Percentiles rank a stretch among this genome's conserved stretches.
Evolutionary conservation across 495 filamentous ascomycete genomes (phyloP).

Genomic region (Articulospora tetracladia): DNA sequence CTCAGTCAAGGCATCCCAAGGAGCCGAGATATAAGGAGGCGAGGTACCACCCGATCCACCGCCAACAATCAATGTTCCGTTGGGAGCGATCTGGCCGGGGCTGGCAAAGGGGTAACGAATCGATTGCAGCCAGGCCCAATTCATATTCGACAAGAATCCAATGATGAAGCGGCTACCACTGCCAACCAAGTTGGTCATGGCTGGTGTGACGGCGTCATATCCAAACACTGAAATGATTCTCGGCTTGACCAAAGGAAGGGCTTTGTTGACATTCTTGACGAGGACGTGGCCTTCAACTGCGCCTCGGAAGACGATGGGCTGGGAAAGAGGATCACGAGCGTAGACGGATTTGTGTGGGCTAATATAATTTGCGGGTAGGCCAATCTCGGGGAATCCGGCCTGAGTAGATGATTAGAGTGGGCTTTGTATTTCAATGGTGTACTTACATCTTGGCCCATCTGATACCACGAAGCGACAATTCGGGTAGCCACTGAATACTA

Average conservation of each 20-base stretch:
- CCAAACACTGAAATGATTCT: conserved; percentile 77
- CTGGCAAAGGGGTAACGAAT: conserved; percentile 50
- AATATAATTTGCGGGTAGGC: conserved; percentile 63
- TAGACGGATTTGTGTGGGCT: conserved; percentile 49
- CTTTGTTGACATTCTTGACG: conserved; percentile 74
- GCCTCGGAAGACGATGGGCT: background rate
- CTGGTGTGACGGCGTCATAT: conserved; percentile 70
- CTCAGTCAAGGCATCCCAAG: conserved; percentile 76
- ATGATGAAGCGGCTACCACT: too few relatives aligned
- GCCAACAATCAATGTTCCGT: background rate
- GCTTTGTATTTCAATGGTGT: conserved; percentile 39
- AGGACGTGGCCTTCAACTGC: conserved; percentile 67
- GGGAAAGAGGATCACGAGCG: background rate
- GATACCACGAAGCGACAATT: conserved; percentile 82
- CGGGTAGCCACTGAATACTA: conserved; percentile 89
- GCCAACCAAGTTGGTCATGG: too few relatives aligned
- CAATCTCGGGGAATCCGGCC: conserved; percentile 69
- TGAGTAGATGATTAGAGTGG: conserved; percentile 90
- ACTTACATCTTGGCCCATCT: conserved; percentile 42
- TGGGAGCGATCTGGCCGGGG: background rate
- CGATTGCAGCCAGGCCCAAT: conserved; percentile 84
- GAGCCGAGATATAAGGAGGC: conserved; percentile 68
- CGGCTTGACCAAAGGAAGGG: conserved; percentile 75
- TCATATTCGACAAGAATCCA: conserved; percentile 77
- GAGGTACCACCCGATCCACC: background rate